Base-by-base conservation (phyloP, 1,284 basidiomycete genomes). In the Sporisorium sorghi region DNA sequence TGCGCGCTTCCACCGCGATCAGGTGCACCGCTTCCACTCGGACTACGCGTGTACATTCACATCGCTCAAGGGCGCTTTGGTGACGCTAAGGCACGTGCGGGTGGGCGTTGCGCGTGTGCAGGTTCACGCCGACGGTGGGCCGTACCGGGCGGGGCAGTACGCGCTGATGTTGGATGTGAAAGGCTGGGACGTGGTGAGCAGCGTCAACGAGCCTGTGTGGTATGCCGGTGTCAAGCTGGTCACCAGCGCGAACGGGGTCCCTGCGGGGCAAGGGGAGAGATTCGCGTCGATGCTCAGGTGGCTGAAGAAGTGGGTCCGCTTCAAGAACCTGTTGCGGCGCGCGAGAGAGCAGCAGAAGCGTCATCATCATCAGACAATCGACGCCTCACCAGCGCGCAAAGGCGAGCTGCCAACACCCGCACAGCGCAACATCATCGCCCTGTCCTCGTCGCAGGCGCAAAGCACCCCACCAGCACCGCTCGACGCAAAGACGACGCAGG, bases 121-220 rank as follows among this genome's bases (percentile, higher is more conserved):
- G 17, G 49, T 63, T 11, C 47, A 58, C 1, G 19, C 24, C 14
- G 50, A 23, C 9, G 33, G 46, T 0, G 7, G 5, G 2, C 57
- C 57, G 12, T 73, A 68, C 26, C 10, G 57, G 3, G 10, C 39
- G 2, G 62, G 53, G 2, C 64, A 75, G 44, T 75, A 51, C 10
- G 52, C 47, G 15, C 6, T 71, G 23, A 35, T 63, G 12, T 17
- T 75, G 14, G 73, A 75, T 33, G 73, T 75, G 3, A 42, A 48
- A 14, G 69, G 68, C 1, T 68, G 52, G 19, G 28, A 65, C 23
- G 65, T 76, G 37, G 61, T 76, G 2, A 49, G 58, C 12, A 53
- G 58, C 7, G 23, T 76, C 3, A 33, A 44, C 7, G 69, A 76
- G 30, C 61, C 55, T 1, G 63, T 72, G 15, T 76, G 69, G 63